Conservation (phyloP, 2,329 filamentous ascomycete species). For the Talaromyces sp. region DNA sequence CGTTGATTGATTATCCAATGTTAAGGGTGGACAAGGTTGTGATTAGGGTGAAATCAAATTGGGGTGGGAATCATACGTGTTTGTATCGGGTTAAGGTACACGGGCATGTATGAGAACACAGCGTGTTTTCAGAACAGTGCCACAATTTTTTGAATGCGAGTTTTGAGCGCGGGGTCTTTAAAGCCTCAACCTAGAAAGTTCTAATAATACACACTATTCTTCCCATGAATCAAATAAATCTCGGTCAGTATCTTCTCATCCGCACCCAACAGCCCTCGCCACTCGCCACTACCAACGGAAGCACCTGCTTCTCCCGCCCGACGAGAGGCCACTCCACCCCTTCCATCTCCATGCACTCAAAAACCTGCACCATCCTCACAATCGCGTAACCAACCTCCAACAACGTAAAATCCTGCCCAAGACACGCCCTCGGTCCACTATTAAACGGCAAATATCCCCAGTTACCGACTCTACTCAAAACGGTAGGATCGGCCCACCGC, state of each 20-base stretch:
- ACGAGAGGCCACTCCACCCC: not conserved
- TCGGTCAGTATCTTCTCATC: not conserved
- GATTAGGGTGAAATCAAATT: constrained; percentile 43
- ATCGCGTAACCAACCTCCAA: not conserved
- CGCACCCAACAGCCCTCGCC: not conserved
- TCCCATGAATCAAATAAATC: not conserved
- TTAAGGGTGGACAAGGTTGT: constrained; percentile 39
- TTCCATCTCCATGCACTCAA: not conserved
- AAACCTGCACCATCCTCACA: not conserved
- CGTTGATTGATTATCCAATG: constrained; percentile 34
- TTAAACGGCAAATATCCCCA: not conserved
- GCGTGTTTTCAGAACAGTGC: no score
- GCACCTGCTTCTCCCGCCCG: not conserved
- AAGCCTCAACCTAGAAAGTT: not conserved
- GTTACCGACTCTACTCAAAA: not conserved
- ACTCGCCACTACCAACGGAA: not conserved
- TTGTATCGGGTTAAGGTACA: constrained; percentile 46
- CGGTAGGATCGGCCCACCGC: constrained; percentile 2
- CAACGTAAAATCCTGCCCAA: not conserved
- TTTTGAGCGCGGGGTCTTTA: not conserved
- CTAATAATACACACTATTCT: not conserved
- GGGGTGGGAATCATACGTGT: constrained; percentile 44
- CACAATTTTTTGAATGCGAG: not conserved
- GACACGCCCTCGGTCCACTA: not conserved
- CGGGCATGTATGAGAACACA: constrained; percentile 27